Conservation (phyloP, 257 asterid species). For the Plantago major region DNA sequence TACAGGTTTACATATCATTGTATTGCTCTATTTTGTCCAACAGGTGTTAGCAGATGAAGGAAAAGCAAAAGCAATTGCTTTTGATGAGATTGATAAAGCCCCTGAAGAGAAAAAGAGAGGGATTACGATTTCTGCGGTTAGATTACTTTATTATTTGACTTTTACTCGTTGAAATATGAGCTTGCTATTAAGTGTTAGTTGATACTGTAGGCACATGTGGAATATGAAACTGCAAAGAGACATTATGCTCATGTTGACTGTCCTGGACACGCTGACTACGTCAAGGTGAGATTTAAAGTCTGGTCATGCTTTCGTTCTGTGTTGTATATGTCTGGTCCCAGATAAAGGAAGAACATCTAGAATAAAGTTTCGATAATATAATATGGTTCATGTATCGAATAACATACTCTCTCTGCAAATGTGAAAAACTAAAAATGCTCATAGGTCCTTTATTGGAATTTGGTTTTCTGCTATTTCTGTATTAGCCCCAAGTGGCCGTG, state of each 20-base stretch:
- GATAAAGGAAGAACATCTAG: no score
- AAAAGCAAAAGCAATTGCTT: conserved; percentile 84
- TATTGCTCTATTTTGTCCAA: conserved; percentile 4
- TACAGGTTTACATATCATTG: not conserved
- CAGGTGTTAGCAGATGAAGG: conserved; percentile 90
- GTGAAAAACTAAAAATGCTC: no score
- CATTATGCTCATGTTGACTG: conserved; percentile 98
- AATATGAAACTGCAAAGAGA: conserved; percentile 83
- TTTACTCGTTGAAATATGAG: not conserved
- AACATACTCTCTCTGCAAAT: not conserved
- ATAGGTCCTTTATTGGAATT: no score
- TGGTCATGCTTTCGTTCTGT: not conserved
- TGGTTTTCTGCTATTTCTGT: no score
- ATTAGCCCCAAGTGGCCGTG: no score
- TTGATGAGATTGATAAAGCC: conserved; percentile 96
- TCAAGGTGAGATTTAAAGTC: conserved; percentile 51
- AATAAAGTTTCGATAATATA: not conserved
- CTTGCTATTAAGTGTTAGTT: conserved; percentile 15
- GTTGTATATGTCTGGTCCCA: not conserved
- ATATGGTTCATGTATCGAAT: not conserved
- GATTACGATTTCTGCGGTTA: conserved; percentile 88
- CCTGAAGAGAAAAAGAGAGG: conserved; percentile 98
- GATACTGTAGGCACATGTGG: conserved; percentile 84
- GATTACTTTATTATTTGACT: not conserved
- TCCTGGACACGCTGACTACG: conserved; percentile 98